Conservation (phyloP, 106 monocot genomes). For the Allium fistulosum region DNA sequence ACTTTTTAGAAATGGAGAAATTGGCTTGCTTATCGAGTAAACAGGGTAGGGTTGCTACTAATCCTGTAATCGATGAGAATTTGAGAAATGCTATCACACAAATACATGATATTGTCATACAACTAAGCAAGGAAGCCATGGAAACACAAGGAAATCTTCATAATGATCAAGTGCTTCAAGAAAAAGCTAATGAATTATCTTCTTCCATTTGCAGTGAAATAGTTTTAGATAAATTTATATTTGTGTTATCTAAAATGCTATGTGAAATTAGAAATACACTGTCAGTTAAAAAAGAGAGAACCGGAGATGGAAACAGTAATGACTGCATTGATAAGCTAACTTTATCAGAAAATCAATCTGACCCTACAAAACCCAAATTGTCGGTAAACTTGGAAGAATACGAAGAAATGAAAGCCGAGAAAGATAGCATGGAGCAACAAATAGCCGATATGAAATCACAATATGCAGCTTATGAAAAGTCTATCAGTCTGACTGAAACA, state of each 20-base stretch:
- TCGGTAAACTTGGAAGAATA: constrained; percentile 28
- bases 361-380: background rate
- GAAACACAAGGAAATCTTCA: constrained; percentile 5
- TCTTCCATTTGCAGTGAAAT: constrained; percentile 4
- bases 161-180: background rate
- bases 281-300: background rate
- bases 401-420: constrained; percentile 67
- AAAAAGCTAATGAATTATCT: constrained; percentile 14
- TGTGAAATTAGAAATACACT: constrained; percentile 1
- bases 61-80: constrained; percentile 1
- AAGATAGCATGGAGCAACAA: constrained; percentile 42
- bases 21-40: constrained; percentile 38
- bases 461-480: constrained; percentile 55
- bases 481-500: constrained; percentile 77
- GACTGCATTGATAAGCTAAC: constrained; percentile 26
- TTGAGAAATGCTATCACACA: constrained; percentile 46
- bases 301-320: constrained; percentile 5
- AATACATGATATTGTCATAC: constrained; percentile 48
- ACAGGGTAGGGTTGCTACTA: constrained; percentile 4
- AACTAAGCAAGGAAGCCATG: constrained; percentile 30
- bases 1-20: constrained; percentile 61
- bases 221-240: constrained; percentile 12
- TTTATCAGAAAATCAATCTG: constrained; percentile 15
- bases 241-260: constrained; percentile 9
- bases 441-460: constrained; percentile 39